A percentile compares a stretch with the other conserved stretches of the same genome.
Evolutionary conservation across 73 alveolate species (phyloP).

Genomic region (Tetrahymena malaccensis): DNA sequence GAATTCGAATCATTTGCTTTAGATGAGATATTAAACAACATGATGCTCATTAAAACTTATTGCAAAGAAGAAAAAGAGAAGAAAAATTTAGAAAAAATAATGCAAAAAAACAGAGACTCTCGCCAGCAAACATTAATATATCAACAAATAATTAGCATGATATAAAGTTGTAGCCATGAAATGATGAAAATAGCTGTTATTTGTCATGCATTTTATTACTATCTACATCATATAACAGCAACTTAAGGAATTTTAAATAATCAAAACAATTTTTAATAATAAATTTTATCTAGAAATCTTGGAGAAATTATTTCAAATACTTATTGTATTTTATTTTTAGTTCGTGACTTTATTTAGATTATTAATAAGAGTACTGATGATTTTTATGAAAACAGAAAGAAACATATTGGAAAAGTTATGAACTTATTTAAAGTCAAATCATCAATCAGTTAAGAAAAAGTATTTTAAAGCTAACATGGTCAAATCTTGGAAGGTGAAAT

Average conservation of each 20-base stretch:
- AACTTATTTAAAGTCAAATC: not conserved
- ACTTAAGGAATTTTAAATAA: not conserved
- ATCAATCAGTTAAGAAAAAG: not conserved
- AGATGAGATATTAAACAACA: not conserved
- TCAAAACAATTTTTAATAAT: not conserved
- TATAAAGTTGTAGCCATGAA: not conserved
- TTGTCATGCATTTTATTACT: not conserved
- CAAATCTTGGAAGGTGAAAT: not conserved
- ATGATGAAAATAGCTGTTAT: not conserved
- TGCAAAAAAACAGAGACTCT: not conserved
- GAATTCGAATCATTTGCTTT: not conserved
- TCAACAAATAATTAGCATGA: not conserved
- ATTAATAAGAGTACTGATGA: not conserved
- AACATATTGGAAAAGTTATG: not conserved
- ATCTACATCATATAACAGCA: not conserved
- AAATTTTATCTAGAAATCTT: not conserved
- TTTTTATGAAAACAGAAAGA: not conserved
- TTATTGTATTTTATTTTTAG: not conserved
- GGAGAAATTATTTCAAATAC: not conserved
- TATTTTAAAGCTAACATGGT: not conserved
- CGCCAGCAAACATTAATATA: not conserved
- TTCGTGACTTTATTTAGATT: not conserved
- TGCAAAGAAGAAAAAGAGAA: not conserved
- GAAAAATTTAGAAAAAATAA: not conserved
- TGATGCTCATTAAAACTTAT: not conserved